A percentile compares a stretch with the other conserved stretches of the same genome.
phyloP scores from a whole-genome alignment of 495 filamentous ascomycete genomes.

The Penicillium pulvis region DNA sequence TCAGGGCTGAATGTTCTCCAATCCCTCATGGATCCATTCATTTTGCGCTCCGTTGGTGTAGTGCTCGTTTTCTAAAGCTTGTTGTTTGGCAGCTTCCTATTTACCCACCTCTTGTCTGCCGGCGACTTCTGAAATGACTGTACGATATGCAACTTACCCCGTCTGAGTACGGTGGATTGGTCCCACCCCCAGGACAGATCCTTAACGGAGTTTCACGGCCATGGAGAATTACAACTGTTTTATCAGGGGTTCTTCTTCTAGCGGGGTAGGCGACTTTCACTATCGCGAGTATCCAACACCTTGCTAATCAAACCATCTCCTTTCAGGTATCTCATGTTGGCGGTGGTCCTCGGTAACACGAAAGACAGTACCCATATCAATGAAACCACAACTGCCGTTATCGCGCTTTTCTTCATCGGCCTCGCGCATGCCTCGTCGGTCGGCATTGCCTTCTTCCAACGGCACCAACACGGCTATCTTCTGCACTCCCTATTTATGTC shows the following conservation, averaged over 20 bases:
- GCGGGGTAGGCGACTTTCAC: conserved; percentile 22
- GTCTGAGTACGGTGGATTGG: conserved; percentile 4
- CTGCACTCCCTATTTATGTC: conserved; percentile 35
- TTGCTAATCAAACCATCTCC: background rate
- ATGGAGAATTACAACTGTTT: conserved; percentile 21
- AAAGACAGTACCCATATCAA: conserved; percentile 16
- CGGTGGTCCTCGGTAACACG: conserved; percentile 29
- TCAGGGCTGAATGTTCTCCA: background rate
- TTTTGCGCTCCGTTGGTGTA: background rate
- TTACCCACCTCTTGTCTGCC: background rate
- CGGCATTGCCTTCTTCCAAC: conserved; percentile 27
- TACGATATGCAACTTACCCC: conserved; percentile 6
- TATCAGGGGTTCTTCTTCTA: conserved; percentile 26
- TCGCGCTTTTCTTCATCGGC: conserved; percentile 31
- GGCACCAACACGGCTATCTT: conserved; percentile 24
- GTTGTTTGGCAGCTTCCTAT: too few species aligned
- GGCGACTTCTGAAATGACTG: background rate
- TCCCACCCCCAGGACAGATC: background rate
- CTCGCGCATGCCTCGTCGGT: conserved; percentile 28
- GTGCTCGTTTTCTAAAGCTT: background rate
- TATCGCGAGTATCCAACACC: too few species aligned
- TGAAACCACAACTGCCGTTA: conserved; percentile 16
- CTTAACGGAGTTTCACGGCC: conserved; percentile 4
- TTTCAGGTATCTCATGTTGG: conserved; percentile 33
- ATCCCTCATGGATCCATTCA: background rate